Base-by-base conservation (phyloP, 2,329 filamentous ascomycete genomes). In the Xylogone sp. region DNA sequence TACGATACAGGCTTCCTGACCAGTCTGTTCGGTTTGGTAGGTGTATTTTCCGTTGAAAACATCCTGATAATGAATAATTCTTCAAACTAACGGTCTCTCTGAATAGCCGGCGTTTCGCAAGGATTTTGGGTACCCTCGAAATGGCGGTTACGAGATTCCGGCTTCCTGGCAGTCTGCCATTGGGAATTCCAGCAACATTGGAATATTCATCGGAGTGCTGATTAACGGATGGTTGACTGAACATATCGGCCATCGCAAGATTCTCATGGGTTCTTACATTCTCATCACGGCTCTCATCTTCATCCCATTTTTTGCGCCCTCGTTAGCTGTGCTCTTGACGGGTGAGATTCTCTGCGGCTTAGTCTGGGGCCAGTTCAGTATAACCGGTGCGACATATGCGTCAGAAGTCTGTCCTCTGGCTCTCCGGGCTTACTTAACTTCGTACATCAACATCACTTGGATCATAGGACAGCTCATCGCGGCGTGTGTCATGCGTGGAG, bases 1-100 rank as follows among this genome's bases (percentile, higher is more conserved):
- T 93, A 90, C 71, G 88, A 95, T 63, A 77, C 92, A 53, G 16
- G 24, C 22, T 22, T 46, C n/a, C n/a, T n/a, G n/a, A n/a, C n/a
- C n/a, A n/a, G n/a, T n/a, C n/a, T n/a, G n/a, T n/a, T n/a, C n/a
- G n/a, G n/a, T n/a, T n/a, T n/a, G n/a, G n/a, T n/a, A n/a, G n/a
- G n/a, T n/a, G n/a, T n/a, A n/a, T n/a, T n/a, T n/a, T n/a, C n/a
- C n/a, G n/a, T n/a, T n/a, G n/a, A n/a, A n/a, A n/a, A n/a, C n/a
- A n/a, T n/a, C n/a, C n/a, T n/a, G n/a, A n/a, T n/a, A n/a, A n/a
- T n/a, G n/a, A n/a, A n/a, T n/a, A n/a, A n/a, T n/a, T n/a, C n/a
- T n/a, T n/a, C n/a, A n/a, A n/a, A 21, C 22, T 9, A 46, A 27
- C 10, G 10, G 8, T 9, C 22, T 46, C 21, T 48, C 6, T 20